phyloP scores from a whole-genome alignment of 257 asterid genomes.

The Marsdenia floribunda region DNA sequence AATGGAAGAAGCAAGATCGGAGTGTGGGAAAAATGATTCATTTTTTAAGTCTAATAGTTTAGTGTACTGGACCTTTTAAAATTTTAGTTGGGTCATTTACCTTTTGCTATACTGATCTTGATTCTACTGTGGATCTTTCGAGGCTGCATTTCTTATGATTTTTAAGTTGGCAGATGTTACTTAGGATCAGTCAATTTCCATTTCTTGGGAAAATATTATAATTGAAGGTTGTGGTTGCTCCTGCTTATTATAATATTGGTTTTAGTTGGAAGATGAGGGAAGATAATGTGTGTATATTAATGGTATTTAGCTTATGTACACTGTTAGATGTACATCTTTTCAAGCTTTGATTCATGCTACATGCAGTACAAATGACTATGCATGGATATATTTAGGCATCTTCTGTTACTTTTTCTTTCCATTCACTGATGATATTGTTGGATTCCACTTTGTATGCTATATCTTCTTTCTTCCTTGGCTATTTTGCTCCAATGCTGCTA shows the following conservation, averaged over 20 bases:
- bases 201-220: background rate
- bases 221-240: background rate
- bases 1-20: background rate
- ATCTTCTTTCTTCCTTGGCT: background rate
- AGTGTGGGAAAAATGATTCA: background rate
- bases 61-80: background rate
- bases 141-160: background rate
- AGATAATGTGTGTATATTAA: background rate
- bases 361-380: background rate
- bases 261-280: background rate
- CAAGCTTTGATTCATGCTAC: background rate
- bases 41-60: background rate
- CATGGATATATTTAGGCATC: background rate
- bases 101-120: background rate
- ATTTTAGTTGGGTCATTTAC: background rate
- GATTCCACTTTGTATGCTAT: background rate
- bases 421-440: background rate
- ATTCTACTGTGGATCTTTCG: background rate
- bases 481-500: background rate
- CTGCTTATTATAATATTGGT: background rate
- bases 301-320: background rate
- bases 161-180: background rate
- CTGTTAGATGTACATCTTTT: background rate
- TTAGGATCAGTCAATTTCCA: background rate
- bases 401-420: background rate